Conservation (phyloP, 805 yeast genomes). For the Wickerhamiella sergipiensis region DNA sequence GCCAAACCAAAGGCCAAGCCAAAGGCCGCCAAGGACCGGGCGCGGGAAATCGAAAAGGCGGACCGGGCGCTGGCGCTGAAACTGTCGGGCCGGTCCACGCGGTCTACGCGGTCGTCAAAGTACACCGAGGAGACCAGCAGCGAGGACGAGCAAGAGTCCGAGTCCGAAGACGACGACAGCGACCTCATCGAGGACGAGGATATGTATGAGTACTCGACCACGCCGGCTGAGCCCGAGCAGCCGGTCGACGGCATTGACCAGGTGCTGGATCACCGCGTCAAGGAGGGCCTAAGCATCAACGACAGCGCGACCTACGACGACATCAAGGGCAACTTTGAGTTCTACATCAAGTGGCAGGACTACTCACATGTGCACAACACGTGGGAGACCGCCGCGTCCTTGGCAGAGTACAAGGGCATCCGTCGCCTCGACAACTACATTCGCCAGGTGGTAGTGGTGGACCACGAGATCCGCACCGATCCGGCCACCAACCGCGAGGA, state of each 20-base stretch:
- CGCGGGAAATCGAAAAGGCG: not conserved
- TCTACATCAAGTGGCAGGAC: constrained; percentile 68
- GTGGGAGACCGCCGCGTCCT: constrained; percentile 60
- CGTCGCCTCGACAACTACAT: constrained; percentile 85
- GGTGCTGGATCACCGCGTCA: constrained; percentile 42
- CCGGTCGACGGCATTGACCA: constrained; percentile 31
- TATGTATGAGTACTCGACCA: constrained; percentile 2
- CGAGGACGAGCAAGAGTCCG: constrained; percentile 4
- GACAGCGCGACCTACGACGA: constrained; percentile 15
- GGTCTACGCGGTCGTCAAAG: not conserved
- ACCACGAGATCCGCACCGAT: constrained; percentile 64
- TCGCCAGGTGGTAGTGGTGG: constrained; percentile 58
- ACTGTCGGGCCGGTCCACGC: not conserved
- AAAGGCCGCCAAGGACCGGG: not conserved
- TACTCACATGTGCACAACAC: constrained; percentile 87
- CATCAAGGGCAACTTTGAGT: constrained; percentile 41
- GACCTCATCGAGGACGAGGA: not conserved
- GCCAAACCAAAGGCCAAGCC: not conserved
- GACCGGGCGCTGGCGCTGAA: not conserved
- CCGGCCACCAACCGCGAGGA: constrained; percentile 81
- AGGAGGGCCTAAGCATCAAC: constrained; percentile 13
- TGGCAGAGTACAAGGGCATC: constrained; percentile 48
- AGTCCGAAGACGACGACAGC: constrained; percentile 2
- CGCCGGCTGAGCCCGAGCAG: constrained; percentile 21
- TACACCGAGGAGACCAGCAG: not conserved